Evolutionary conservation across 306 rosid species (phyloP).

Genomic region (Ormosia semicastrata): DNA sequence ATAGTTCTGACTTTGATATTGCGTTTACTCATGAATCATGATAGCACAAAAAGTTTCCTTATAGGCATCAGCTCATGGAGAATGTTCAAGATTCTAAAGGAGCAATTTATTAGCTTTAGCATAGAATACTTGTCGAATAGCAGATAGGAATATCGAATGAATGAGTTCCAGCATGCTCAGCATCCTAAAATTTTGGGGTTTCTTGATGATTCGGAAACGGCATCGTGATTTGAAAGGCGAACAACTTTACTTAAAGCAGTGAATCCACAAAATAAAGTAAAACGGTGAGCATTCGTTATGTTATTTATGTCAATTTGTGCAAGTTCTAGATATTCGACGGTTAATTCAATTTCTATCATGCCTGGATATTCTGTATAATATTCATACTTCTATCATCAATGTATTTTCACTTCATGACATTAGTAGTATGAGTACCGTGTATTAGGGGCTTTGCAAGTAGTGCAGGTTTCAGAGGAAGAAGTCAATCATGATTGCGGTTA

Average conservation of each 20-base stretch:
- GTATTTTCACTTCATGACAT: not conserved
- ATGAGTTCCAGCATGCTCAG: not conserved
- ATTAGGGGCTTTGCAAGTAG: not conserved
- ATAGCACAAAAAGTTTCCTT: not conserved
- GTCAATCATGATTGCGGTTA: no score
- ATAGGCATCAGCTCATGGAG: not conserved
- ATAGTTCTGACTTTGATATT: not conserved
- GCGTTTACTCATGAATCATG: not conserved
- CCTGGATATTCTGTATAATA: constrained; percentile 7
- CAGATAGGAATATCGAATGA: not conserved
- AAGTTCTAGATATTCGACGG: not conserved
- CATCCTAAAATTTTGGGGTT: not conserved
- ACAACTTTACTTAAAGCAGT: constrained; percentile 14
- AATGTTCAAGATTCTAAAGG: constrained; percentile 8
- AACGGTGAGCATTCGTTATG: not conserved
- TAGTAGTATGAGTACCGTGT: not conserved
- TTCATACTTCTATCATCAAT: not conserved
- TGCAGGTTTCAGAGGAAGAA: no score
- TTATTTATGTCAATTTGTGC: not conserved
- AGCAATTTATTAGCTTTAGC: not conserved
- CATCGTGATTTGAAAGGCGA: not conserved
- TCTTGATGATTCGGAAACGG: not conserved
- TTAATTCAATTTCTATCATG: not conserved
- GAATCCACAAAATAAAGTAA: not conserved
- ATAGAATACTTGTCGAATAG: not conserved